phyloP scores from a whole-genome alignment of 2,329 filamentous ascomycete species.

The Colletotrichum lentis region DNA sequence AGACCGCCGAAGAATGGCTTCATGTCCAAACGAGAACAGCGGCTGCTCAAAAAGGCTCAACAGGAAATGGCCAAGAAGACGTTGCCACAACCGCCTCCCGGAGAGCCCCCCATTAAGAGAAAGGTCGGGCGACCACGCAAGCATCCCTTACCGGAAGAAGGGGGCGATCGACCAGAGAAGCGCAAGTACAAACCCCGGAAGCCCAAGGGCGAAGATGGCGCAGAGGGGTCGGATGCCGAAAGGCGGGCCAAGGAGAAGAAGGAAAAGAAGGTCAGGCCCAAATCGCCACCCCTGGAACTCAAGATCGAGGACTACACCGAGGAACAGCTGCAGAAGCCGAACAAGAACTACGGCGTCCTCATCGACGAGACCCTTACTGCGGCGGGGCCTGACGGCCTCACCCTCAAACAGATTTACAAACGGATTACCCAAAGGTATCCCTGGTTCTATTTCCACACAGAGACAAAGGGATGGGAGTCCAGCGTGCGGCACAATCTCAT shows the following conservation, averaged over 20 bases:
- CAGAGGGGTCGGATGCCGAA: slow-evolving; percentile 65
- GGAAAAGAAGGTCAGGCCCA: slow-evolving; percentile 65
- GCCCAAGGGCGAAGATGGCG: slow-evolving; percentile 61
- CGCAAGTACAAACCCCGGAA: slow-evolving; percentile 72
- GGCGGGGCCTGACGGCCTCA: slow-evolving; percentile 59
- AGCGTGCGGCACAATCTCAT: slow-evolving; percentile 71
- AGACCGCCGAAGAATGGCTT: slow-evolving; percentile 83
- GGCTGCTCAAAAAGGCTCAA: slow-evolving; percentile 67
- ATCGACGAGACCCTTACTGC: slow-evolving; percentile 68
- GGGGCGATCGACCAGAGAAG: slow-evolving; percentile 65
- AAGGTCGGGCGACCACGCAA: slow-evolving; percentile 73
- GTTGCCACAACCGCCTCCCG: slow-evolving; percentile 55
- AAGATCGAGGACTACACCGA: slow-evolving; percentile 63
- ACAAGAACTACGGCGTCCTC: slow-evolving; percentile 68
- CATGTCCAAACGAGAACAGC: slow-evolving; percentile 80
- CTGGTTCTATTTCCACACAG: slow-evolving; percentile 67
- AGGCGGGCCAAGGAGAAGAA: slow-evolving; percentile 66
- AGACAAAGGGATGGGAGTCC: slow-evolving; percentile 72
- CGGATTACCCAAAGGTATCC: slow-evolving; percentile 66
- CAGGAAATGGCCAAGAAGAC: slow-evolving; percentile 63
- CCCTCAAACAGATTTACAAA: slow-evolving; percentile 70
- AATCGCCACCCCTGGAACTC: slow-evolving; percentile 67
- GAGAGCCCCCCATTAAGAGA: slow-evolving; percentile 65
- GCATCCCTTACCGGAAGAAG: slow-evolving; percentile 67
- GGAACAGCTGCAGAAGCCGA: slow-evolving; percentile 67